Evolutionary conservation across 768 basidiomycete genomes (phyloP).

Genomic region (Tulasnella sp.): DNA sequence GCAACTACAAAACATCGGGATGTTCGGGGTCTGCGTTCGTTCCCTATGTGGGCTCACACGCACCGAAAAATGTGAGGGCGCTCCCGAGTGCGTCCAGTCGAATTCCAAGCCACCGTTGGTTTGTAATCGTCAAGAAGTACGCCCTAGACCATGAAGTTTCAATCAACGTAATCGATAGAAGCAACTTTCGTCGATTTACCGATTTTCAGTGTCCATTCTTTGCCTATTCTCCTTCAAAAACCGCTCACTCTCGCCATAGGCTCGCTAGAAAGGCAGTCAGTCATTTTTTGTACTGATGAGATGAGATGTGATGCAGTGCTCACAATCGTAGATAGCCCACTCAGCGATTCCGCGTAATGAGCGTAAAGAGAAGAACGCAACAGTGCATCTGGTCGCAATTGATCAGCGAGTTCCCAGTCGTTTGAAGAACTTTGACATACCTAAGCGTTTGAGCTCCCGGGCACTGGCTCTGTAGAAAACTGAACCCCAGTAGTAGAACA

Average conservation of each 20-base stretch:
- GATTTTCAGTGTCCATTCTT: constrained; percentile 73
- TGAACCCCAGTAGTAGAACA: constrained; percentile 18
- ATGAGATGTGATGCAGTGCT: too few species aligned
- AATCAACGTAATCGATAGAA: constrained; percentile 23
- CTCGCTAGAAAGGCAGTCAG: constrained; percentile 9
- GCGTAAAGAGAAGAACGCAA: constrained; percentile 10
- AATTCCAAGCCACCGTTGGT: constrained; percentile 73
- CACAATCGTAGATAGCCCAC: constrained; percentile 21
- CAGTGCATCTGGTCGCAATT: not conserved
- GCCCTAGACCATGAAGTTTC: not conserved
- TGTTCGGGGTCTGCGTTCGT: not conserved
- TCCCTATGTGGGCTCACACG: not conserved
- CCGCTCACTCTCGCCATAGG: constrained; percentile 28
- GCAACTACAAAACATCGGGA: constrained; percentile 47
- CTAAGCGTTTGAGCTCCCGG: constrained; percentile 11
- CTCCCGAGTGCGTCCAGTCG: constrained; percentile 79
- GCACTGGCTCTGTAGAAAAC: constrained; percentile 16
- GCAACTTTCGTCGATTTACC: constrained; percentile 23
- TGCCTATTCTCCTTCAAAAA: constrained; percentile 66
- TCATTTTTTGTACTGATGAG: not conserved
- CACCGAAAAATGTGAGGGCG: constrained; percentile 19
- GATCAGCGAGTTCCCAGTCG: not conserved
- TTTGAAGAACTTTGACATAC: not conserved
- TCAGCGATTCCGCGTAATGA: constrained; percentile 22
- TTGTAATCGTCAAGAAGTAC: constrained; percentile 7